Evolutionary conservation across 2,329 filamentous ascomycete genomes (phyloP).

Genomic region (Aspergillus calidoustus): DNA sequence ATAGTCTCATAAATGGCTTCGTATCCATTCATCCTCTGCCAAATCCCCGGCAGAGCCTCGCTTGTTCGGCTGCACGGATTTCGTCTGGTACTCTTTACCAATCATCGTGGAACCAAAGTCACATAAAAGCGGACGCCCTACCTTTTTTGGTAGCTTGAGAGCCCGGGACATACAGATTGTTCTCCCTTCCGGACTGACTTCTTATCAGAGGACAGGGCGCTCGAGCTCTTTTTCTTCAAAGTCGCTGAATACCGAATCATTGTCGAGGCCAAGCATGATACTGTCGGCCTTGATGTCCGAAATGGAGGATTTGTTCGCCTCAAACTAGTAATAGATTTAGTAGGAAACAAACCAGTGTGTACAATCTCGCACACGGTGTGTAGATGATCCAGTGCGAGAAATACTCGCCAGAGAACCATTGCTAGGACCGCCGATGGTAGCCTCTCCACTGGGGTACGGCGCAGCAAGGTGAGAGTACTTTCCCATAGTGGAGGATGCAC

Average conservation of each 20-base stretch:
- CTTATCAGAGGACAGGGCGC: constrained; percentile 50
- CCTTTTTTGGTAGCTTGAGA: constrained; percentile 31
- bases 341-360: constrained; percentile 47
- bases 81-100: constrained; percentile 39
- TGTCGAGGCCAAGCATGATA: constrained; percentile 50
- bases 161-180: constrained; percentile 51
- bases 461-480: constrained; percentile 46
- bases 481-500: constrained; percentile 51
- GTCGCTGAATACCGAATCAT: constrained; percentile 46
- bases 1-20: not conserved
- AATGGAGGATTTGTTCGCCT: constrained; percentile 2
- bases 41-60: constrained; percentile 38
- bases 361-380: constrained; percentile 53
- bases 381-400: constrained; percentile 52
- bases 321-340: constrained; percentile 16
- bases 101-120: constrained; percentile 55
- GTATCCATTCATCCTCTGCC: constrained; percentile 35
- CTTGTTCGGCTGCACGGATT: constrained; percentile 36
- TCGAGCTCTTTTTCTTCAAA: constrained; percentile 49
- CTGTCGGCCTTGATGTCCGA: constrained; percentile 54
- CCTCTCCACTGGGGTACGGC: constrained; percentile 45
- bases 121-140: constrained; percentile 49
- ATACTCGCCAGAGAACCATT: constrained; percentile 44
- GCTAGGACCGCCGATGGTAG: constrained; percentile 43
- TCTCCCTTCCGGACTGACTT: constrained; percentile 38